These are phyloP conservation scores for Acer saccharum DNA, from an alignment of 345 rosid genomes.

Conservation along the genomic window DNA sequence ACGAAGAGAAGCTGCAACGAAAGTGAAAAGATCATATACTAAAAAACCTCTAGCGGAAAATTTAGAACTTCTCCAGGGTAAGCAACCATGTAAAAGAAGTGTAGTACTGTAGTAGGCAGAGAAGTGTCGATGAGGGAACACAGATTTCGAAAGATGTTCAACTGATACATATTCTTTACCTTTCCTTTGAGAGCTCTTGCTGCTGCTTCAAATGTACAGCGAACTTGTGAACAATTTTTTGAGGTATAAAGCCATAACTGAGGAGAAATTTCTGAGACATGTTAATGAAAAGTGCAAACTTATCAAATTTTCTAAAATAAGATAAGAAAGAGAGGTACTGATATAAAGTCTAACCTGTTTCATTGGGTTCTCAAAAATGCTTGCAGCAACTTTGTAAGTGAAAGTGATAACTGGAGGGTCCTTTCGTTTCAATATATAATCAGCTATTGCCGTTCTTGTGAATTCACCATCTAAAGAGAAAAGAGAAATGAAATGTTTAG, in stretches of 20 bases:
- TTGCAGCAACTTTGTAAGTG: background rate
- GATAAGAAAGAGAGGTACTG: background rate
- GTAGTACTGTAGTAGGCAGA: background rate
- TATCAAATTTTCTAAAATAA: background rate
- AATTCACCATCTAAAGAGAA: constrained; percentile 15
- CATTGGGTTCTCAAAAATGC: constrained; percentile 6
- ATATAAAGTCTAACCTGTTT: constrained; percentile 18
- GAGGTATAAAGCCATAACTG: constrained; percentile 18
- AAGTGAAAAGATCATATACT: background rate
- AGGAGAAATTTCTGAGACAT: background rate
- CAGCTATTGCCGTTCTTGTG: constrained; percentile 11
- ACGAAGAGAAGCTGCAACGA: constrained; percentile 8
- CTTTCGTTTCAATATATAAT: constrained; percentile 3
- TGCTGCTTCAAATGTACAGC: constrained; percentile 13
- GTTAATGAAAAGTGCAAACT: background rate
- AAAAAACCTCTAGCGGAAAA: background rate
- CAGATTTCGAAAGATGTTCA: background rate
- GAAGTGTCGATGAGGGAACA: too few relatives aligned
- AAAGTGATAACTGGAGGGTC: background rate
- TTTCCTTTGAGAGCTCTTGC: constrained; percentile 9
- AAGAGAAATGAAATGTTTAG: background rate
- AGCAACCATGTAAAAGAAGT: background rate
- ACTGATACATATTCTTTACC: constrained; percentile 1
- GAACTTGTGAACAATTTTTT: background rate
- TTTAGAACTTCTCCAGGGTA: background rate